Conservation (phyloP, 805 yeast species). For the Peterozyma xylosa region DNA sequence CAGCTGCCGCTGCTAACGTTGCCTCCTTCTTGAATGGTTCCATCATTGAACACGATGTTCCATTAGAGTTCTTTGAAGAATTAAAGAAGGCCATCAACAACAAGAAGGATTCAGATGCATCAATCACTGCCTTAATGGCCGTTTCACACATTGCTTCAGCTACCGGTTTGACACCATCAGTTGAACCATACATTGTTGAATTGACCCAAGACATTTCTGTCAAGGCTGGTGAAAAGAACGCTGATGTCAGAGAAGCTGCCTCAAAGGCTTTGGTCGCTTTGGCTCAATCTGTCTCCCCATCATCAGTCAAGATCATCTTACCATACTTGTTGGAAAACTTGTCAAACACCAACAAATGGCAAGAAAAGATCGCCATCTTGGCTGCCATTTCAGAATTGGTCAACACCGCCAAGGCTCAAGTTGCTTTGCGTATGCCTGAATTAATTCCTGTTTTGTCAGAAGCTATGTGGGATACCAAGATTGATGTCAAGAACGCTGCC, state of each 20-base stretch:
- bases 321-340: slow-evolving; percentile 72
- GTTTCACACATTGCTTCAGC: slow-evolving; percentile 77
- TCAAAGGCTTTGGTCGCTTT: slow-evolving; percentile 69
- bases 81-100: slow-evolving; percentile 68
- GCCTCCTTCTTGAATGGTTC: slow-evolving; percentile 93
- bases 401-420: slow-evolving; percentile 89
- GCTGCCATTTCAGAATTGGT: slow-evolving; percentile 82
- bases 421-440: slow-evolving; percentile 99
- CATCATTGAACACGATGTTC: slow-evolving; percentile 97
- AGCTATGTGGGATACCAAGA: slow-evolving; percentile 99
- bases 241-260: slow-evolving; percentile 68
- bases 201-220: slow-evolving; percentile 63
- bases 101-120: slow-evolving; percentile 64
- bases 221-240: slow-evolving; percentile 88
- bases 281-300: slow-evolving; percentile 81
- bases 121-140: slow-evolving; percentile 79
- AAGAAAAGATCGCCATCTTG: slow-evolving; percentile 90
- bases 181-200: slow-evolving; percentile 90
- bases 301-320: slow-evolving; percentile 83
- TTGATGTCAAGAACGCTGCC: slow-evolving; percentile 96
- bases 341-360: slow-evolving; percentile 84
- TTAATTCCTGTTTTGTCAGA: slow-evolving; percentile 97
- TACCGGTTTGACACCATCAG: slow-evolving; percentile 77
- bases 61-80: slow-evolving; percentile 76
- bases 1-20: slow-evolving; percentile 80